A percentile compares a stretch with the other conserved stretches of the same genome.
These are phyloP conservation scores for Pseudocercospora musae DNA, from an alignment of 2,329 filamentous ascomycete species.

Conservation along the genomic window DNA sequence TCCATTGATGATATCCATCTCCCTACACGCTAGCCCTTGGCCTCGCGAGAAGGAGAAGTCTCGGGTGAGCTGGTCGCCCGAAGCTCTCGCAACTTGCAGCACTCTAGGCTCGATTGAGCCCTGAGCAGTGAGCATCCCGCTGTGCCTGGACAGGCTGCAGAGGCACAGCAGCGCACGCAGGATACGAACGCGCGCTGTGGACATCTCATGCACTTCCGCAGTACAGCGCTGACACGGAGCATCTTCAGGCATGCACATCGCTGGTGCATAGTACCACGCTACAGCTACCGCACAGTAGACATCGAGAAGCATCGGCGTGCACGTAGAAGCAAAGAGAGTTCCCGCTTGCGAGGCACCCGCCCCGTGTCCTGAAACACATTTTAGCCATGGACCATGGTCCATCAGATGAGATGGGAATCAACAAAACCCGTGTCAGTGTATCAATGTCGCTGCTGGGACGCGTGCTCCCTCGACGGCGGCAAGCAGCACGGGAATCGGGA, in stretches of 20 bases:
- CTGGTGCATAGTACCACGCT: not conserved
- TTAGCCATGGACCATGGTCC: not conserved
- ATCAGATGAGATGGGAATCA: too few species aligned
- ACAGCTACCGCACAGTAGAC: not conserved
- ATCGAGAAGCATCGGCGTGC: not conserved
- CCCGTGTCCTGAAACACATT: not conserved
- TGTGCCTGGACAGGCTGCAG: not conserved
- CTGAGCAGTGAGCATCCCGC: not conserved
- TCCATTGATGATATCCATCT: not conserved
- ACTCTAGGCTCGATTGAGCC: not conserved
- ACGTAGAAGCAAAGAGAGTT: not conserved
- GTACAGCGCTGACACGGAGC: not conserved
- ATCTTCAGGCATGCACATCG: not conserved
- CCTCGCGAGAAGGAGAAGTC: not conserved
- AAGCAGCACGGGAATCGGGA: not conserved
- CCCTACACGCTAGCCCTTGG: not conserved
- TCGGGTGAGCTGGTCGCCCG: not conserved
- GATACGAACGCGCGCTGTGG: not conserved
- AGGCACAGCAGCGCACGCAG: not conserved
- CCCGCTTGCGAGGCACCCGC: not conserved
- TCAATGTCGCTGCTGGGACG: not conserved
- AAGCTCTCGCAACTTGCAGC: not conserved
- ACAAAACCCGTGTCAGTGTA: too few species aligned
- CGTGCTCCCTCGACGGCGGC: not conserved
- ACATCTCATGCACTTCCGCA: not conserved